Evolutionary conservation across 1,139 yeast species (phyloP).

Genomic region (Hemisphaericaspora subhashii): DNA sequence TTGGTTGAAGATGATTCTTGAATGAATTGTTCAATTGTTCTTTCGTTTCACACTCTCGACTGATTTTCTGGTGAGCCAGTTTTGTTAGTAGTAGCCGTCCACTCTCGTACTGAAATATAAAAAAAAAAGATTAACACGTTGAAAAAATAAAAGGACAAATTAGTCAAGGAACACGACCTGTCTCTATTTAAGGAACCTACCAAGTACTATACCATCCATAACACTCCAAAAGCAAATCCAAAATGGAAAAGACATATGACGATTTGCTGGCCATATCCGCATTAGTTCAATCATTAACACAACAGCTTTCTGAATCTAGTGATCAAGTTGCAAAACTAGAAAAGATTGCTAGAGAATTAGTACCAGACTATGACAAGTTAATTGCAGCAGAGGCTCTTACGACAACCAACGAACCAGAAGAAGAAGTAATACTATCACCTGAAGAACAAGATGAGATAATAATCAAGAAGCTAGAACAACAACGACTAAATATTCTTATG

Average conservation of each 20-base stretch:
- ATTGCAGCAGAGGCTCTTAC: conserved; percentile 2
- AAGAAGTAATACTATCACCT: neutral
- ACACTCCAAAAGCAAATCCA: neutral
- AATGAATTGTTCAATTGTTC: neutral
- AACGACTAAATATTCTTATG: conserved; percentile 38
- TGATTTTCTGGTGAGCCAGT: no score
- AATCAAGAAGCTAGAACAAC: conserved; percentile 27
- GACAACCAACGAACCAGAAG: neutral
- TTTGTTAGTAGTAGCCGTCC: no score
- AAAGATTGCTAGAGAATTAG: conserved; percentile 22
- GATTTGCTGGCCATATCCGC: conserved; percentile 23
- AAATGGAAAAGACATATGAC: conserved; percentile 27
- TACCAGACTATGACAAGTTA: conserved; percentile 19
- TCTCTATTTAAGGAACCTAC: neutral
- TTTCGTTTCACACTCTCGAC: no score
- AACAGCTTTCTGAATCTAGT: conserved; percentile 22
- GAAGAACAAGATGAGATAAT: conserved; percentile 3
- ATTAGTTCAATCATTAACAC: conserved; percentile 22
- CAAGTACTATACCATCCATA: no score
- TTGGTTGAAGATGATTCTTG: neutral
- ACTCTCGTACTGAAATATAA: no score
- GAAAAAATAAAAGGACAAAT: neutral
- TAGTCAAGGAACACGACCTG: neutral
- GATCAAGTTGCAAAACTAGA: conserved; percentile 24
- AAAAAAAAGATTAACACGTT: no score